Evolutionary conservation across 169 alveolate species (phyloP), one percentile per base, ranked within the genome.

Genomic region (Plasmodium inui): DNA sequence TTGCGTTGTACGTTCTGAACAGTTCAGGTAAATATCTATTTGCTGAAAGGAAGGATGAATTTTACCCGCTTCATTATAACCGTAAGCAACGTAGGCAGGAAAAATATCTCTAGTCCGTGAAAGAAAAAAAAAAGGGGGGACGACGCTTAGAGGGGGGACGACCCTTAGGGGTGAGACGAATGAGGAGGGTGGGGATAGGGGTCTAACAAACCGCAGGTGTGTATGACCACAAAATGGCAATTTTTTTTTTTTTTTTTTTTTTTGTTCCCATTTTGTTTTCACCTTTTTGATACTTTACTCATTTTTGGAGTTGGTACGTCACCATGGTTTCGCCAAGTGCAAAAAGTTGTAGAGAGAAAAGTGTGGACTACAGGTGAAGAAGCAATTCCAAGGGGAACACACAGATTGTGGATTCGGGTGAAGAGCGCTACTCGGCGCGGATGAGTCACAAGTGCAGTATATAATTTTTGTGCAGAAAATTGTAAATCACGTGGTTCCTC

Each of bases 1-100:
- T 96, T 55, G 97, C 98, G 1, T 57, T 95, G 9, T 96, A 96
- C 90, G 92, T 96, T 67, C 57, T 89, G 79, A 83, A 96, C 61
- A 97, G 97, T 44, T 79, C 97, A 44, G 97, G 95, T 3, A 85
- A 86, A 22, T 72, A 82, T 34, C 55, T 73, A 4, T 79, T 28
- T 46, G 34, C 73, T 26, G 84, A 88, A 46, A 93, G 84, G 28
- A 55, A 46, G 34, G 95, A 81, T 10, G 93, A 93, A 28, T 93
- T 93, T 78, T 82, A 82, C 50, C 96, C 96, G 2, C 53, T 93
- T 28, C 94, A 85, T 46, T 83, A 81, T 28, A 86, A 83, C 44
- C 70, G 92, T 28, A 93, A 93, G 32, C 91, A 79, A 26, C 72
- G 91, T 5, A 32, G 93, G 17, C 88, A 79, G 41, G 95, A 30